Percentiles rank a stretch among this genome's conserved stretches.
Conservation (phyloP, 345 rosid species). For the Balakata baccata region DNA sequence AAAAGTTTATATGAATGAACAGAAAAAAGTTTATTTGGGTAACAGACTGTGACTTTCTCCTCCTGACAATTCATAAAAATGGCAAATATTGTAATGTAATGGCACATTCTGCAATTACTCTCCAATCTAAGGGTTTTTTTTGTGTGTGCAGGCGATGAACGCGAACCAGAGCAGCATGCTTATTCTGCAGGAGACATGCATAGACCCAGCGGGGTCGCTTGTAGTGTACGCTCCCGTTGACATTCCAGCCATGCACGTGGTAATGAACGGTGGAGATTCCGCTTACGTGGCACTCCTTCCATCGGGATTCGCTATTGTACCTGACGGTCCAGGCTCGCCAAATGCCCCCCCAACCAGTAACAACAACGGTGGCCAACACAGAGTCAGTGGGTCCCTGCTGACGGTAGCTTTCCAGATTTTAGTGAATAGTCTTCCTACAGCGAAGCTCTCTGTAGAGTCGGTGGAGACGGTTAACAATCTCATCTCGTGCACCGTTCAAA, state of each 20-base stretch:
- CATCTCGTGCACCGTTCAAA: conserved; percentile 87
- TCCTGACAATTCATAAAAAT: background rate
- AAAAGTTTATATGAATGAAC: no score
- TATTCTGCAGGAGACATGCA: conserved; percentile 91
- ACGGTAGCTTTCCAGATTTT: conserved; percentile 94
- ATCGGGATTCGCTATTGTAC: conserved; percentile 83
- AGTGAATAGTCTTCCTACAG: conserved; percentile 91
- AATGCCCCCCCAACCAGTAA: conserved; percentile 20
- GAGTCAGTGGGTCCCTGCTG: conserved; percentile 81
- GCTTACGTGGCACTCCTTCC: conserved; percentile 91
- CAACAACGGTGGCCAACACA: conserved; percentile 26
- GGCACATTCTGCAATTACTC: conserved; percentile 20
- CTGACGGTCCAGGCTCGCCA: conserved; percentile 51
- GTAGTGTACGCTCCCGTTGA: conserved; percentile 99
- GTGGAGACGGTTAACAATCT: conserved; percentile 94
- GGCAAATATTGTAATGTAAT: conserved; percentile 8
- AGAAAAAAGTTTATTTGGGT: background rate
- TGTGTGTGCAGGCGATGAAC: conserved; percentile 64
- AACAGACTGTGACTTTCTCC: background rate
- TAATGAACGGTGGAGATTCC: conserved; percentile 96
- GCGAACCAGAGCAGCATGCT: conserved; percentile 91
- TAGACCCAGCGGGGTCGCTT: conserved; percentile 89
- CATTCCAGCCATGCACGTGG: conserved; percentile 89
- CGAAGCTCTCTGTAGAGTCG: conserved; percentile 92
- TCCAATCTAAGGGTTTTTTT: background rate